These are phyloP conservation scores for Syncephalastrum sp. DNA, from an alignment of 371 early-diverging fungal species.

Conservation along the genomic window DNA sequence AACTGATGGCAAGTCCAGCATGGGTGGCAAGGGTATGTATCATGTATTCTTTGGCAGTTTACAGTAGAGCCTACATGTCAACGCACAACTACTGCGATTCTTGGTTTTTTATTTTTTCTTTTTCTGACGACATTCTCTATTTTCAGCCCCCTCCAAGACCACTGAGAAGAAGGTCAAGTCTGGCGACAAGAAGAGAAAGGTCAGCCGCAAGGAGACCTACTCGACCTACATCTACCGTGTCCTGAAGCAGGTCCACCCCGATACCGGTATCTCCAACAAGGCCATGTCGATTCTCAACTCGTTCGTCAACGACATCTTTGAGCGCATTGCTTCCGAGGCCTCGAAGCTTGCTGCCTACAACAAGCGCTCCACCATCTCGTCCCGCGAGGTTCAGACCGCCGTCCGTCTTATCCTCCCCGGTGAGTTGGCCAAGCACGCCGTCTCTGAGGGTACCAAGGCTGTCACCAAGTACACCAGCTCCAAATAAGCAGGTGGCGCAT, in stretches of 20 bases:
- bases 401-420: slow-evolving; percentile 94
- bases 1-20: slow-evolving; percentile 11
- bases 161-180: slow-evolving; percentile 48
- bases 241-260: slow-evolving; percentile 96
- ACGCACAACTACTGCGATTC: neutral
- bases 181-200: slow-evolving; percentile 59
- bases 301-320: slow-evolving; percentile 97
- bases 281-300: slow-evolving; percentile 99
- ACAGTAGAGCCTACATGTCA: neutral
- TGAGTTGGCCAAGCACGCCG: slow-evolving; percentile 97
- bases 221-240: slow-evolving; percentile 97
- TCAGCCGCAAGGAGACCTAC: slow-evolving; percentile 87
- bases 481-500: slow-evolving; percentile 44
- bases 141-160: slow-evolving; percentile 64
- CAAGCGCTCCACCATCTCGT: slow-evolving; percentile 94
- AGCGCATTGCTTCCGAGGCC: slow-evolving; percentile 88
- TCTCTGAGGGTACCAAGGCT: slow-evolving; percentile 97
- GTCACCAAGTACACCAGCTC: slow-evolving; percentile 95
- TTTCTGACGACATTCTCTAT: neutral
- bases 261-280: slow-evolving; percentile 98
- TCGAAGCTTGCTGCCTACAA: slow-evolving; percentile 94
- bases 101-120: neutral
- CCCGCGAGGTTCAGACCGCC: slow-evolving; percentile 95
- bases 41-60: neutral
- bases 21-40: slow-evolving; percentile 19